Evolutionary conservation across 2,329 filamentous ascomycete species (phyloP).

Genomic region (Trichoderma gracile): DNA sequence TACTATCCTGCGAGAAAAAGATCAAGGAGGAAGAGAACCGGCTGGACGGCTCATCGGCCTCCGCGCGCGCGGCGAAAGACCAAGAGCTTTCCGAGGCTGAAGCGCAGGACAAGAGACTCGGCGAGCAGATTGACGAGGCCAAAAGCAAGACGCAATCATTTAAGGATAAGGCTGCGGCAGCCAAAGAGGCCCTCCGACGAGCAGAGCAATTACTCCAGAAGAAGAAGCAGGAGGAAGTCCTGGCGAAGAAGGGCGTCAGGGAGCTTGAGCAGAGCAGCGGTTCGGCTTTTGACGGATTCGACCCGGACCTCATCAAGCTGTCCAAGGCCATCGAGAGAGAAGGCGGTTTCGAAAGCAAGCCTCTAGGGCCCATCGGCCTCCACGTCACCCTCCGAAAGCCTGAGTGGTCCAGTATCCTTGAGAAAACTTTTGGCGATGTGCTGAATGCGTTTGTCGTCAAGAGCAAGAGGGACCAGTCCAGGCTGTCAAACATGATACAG

Average conservation of each 20-base stretch:
- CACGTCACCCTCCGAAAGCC: conserved; percentile 75
- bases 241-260: conserved; percentile 47
- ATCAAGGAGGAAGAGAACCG: conserved; percentile 60
- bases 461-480: conserved; percentile 71
- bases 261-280: conserved; percentile 59
- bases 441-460: conserved; percentile 81
- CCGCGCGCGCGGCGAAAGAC: conserved; percentile 63
- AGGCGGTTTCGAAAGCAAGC: conserved; percentile 65
- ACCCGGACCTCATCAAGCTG: conserved; percentile 61
- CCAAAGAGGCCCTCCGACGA: conserved; percentile 36
- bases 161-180: conserved; percentile 37
- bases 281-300: conserved; percentile 65
- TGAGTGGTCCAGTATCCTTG: conserved; percentile 80
- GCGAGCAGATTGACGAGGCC: conserved; percentile 34
- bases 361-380: conserved; percentile 80
- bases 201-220: conserved; percentile 38
- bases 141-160: conserved; percentile 40
- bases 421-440: conserved; percentile 68
- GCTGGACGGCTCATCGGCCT: conserved; percentile 68
- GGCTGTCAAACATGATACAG: conserved; percentile 66
- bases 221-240: conserved; percentile 57
- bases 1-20: conserved; percentile 47
- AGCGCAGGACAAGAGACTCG: conserved; percentile 33
- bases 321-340: conserved; percentile 71
- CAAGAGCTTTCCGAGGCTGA: conserved; percentile 49